phyloP scores from a whole-genome alignment of 148 eudicot species.

The Rhododendron henanense region DNA sequence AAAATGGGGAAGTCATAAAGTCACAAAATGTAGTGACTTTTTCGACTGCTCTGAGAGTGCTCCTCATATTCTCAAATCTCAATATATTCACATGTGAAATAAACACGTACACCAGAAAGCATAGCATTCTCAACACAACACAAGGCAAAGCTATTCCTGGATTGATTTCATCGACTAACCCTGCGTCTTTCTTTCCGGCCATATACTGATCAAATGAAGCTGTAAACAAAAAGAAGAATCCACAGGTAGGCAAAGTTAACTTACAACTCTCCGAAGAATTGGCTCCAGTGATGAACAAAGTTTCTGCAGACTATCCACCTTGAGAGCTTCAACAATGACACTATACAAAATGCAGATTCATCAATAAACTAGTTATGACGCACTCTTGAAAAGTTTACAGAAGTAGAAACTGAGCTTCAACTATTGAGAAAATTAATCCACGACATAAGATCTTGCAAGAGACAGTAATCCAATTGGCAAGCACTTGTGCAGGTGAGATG shows the following conservation, averaged over 20 bases:
- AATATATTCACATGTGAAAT: background rate
- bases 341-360: slow-evolving; percentile 36
- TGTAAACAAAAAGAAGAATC: slow-evolving; percentile 15
- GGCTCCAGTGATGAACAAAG: slow-evolving; percentile 98
- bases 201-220: background rate
- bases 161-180: background rate
- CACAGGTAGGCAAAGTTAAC: slow-evolving; percentile 39
- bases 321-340: slow-evolving; percentile 96
- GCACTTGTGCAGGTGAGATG: background rate
- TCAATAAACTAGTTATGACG: background rate
- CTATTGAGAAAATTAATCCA: background rate
- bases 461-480: background rate
- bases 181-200: background rate
- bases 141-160: background rate
- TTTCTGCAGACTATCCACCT: slow-evolving; percentile 92
- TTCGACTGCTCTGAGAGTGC: background rate
- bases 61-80: background rate
- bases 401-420: background rate
- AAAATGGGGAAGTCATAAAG: background rate
- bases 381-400: background rate
- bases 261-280: slow-evolving; percentile 96
- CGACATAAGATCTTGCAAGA: background rate
- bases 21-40: background rate
- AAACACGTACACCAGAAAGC: background rate
- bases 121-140: background rate